phyloP scores from a whole-genome alignment of 371 early-diverging fungal species.

The Mortierella sp. region DNA sequence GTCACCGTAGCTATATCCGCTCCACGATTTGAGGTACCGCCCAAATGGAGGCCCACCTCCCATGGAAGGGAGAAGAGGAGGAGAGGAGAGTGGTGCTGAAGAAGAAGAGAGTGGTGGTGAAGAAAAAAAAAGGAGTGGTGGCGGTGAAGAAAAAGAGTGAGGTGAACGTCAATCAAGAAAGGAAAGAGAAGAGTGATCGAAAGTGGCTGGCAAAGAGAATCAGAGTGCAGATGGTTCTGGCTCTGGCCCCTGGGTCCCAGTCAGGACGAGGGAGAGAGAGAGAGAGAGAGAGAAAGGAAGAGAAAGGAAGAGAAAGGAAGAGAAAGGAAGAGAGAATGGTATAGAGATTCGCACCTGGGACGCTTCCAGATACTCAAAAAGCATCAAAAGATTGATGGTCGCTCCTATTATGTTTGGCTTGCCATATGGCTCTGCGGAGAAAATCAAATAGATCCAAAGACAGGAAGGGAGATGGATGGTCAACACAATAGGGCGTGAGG shows the following conservation, averaged over 20 bases:
- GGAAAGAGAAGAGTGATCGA: background rate
- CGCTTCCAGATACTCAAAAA: background rate
- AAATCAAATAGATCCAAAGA: background rate
- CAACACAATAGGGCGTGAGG: background rate
- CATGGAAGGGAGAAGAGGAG: slow-evolving; percentile 1
- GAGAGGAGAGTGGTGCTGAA: slow-evolving; percentile 9
- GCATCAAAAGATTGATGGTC: background rate
- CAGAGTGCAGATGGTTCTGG: slow-evolving; percentile 5
- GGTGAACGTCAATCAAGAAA: background rate
- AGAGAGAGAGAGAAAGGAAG: background rate
- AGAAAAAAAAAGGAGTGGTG: background rate
- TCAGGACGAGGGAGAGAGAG: slow-evolving; percentile 4
- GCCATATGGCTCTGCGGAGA: no score
- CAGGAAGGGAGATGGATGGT: background rate
- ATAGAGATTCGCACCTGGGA: no score
- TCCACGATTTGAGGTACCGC: no score
- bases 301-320: background rate
- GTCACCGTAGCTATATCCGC: no score
- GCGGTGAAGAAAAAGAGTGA: no score
- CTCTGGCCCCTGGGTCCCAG: no score
- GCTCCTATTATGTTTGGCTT: background rate
- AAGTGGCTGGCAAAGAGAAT: background rate
- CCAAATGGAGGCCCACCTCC: no score
- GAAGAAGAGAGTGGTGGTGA: background rate
- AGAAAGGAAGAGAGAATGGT: background rate